Conservation (phyloP, 768 basidiomycete species). For the Leccinum arenicola region DNA sequence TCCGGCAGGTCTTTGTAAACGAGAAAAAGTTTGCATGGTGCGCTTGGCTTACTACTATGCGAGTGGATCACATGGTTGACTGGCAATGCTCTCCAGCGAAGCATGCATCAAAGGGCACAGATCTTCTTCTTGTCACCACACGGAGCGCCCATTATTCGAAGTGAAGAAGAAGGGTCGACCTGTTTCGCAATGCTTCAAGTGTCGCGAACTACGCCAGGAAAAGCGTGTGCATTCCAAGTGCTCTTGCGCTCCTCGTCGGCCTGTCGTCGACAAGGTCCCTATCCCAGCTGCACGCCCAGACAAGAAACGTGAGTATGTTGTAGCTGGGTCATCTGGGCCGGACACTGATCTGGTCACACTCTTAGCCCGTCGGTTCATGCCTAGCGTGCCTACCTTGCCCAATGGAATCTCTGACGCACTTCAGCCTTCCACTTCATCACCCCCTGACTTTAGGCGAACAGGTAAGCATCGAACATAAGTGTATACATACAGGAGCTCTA, state of each 20-base stretch:
- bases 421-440: slow-evolving; percentile 27
- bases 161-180: slow-evolving; percentile 93
- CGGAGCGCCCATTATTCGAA: slow-evolving; percentile 86
- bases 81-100: slow-evolving; percentile 49
- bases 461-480: slow-evolving; percentile 32
- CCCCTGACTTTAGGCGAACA: slow-evolving; percentile 47
- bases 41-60: slow-evolving; percentile 13
- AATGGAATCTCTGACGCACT: slow-evolving; percentile 66
- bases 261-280: slow-evolving; percentile 27
- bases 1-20: slow-evolving; percentile 66
- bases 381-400: slow-evolving; percentile 67
- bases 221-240: slow-evolving; percentile 83
- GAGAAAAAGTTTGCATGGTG: slow-evolving; percentile 76
- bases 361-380: slow-evolving; percentile 67
- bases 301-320: slow-evolving; percentile 30
- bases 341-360: slow-evolving; percentile 17
- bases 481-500: background rate
- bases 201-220: slow-evolving; percentile 77
- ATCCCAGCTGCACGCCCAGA: slow-evolving; percentile 33
- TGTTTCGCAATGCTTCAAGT: slow-evolving; percentile 84
- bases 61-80: slow-evolving; percentile 11
- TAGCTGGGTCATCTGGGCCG: background rate
- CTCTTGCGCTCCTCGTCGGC: slow-evolving; percentile 53
- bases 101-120: slow-evolving; percentile 95
- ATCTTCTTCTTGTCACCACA: slow-evolving; percentile 84